Evolutionary conservation across 306 rosid species (phyloP).

Genomic region (Vigna unguiculata): DNA sequence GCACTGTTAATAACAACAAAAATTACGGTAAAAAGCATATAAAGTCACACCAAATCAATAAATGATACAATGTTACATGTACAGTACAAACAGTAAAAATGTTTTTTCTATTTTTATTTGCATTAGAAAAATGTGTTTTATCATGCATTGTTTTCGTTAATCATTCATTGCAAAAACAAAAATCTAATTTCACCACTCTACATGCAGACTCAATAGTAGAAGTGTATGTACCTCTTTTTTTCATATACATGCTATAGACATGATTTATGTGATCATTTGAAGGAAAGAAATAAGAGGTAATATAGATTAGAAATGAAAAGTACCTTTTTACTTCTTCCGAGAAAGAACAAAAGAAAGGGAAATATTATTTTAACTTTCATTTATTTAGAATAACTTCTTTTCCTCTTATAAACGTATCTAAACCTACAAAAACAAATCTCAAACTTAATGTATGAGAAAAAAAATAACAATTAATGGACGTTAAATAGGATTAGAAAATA

Average conservation of each 20-base stretch:
- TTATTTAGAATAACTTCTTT: neutral
- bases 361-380: neutral
- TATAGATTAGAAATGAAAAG: neutral
- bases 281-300: neutral
- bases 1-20: conserved; percentile 36
- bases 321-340: neutral
- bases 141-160: no score
- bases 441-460: neutral
- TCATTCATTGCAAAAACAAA: no score
- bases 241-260: neutral
- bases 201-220: no score
- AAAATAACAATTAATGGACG: neutral
- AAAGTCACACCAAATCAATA: conserved; percentile 16
- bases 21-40: conserved; percentile 38
- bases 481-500: neutral
- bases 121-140: neutral
- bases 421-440: neutral
- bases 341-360: neutral
- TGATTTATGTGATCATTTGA: neutral
- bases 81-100: neutral
- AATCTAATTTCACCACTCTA: no score
- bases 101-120: neutral
- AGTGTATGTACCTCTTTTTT: no score
- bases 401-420: neutral
- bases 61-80: neutral